Evolutionary conservation across 257 asterid genomes (phyloP).

Genomic region (Nicotiana undulata): DNA sequence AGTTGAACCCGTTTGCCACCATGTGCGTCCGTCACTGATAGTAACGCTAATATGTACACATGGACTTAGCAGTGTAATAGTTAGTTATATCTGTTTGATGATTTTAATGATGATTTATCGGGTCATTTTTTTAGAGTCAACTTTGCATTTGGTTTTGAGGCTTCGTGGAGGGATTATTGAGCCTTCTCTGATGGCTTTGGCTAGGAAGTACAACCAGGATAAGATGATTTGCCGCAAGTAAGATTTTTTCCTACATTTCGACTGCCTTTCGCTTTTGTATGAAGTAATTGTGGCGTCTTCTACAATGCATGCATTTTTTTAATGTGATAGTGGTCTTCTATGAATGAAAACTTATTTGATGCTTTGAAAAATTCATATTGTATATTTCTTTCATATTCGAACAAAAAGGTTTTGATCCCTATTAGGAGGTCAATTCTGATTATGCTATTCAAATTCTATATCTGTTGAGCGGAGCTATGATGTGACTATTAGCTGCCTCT

Average conservation of each 20-base stretch:
- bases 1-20: no score
- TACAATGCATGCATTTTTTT: no score
- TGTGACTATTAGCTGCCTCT: background rate
- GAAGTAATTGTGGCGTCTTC: background rate
- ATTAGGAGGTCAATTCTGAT: background rate
- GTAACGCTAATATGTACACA: background rate
- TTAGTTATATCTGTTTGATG: background rate
- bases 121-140: conserved; percentile 28
- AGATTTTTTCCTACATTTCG: background rate
- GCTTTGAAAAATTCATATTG: background rate
- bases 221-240: conserved; percentile 75
- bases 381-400: background rate
- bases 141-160: conserved; percentile 68
- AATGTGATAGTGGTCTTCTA: background rate
- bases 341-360: background rate
- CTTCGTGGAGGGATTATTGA: conserved; percentile 67
- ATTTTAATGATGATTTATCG: background rate
- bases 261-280: background rate
- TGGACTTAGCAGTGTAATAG: background rate
- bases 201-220: conserved; percentile 55
- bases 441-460: background rate
- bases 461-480: background rate
- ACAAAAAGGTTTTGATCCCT: background rate
- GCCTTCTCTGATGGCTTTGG: conserved; percentile 66
- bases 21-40: no score